Evolutionary conservation across 2,329 filamentous ascomycete species (phyloP).

Genomic region (Remersonia thermophila): DNA sequence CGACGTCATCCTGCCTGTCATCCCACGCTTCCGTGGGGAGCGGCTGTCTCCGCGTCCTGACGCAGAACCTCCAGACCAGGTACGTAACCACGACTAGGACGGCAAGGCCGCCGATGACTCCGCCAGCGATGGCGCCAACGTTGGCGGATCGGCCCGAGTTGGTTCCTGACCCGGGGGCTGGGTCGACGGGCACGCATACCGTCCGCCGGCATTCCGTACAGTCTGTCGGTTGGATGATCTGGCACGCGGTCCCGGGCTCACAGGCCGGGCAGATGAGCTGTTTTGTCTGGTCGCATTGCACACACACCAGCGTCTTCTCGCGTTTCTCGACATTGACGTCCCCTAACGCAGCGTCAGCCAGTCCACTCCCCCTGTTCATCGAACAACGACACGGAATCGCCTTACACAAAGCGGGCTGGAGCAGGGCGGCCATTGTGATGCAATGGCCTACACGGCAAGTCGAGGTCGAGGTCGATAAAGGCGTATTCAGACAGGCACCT

Average conservation of each 20-base stretch:
- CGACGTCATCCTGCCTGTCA: slow-evolving; percentile 42
- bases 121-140: slow-evolving; percentile 78
- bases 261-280: slow-evolving; percentile 35
- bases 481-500: slow-evolving; percentile 1
- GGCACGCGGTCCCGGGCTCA: slow-evolving; percentile 28
- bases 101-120: slow-evolving; percentile 75
- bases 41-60: slow-evolving; percentile 65
- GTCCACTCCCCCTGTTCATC: too few relatives aligned
- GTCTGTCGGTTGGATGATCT: slow-evolving; percentile 31
- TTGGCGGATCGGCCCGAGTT: slow-evolving; percentile 40
- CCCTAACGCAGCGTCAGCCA: slow-evolving; percentile 1
- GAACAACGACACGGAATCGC: too few relatives aligned
- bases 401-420: slow-evolving; percentile 5
- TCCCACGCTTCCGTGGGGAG: slow-evolving; percentile 41
- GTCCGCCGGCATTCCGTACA: slow-evolving; percentile 37
- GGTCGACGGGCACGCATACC: slow-evolving; percentile 27
- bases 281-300: slow-evolving; percentile 28
- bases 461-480: neutral
- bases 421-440: slow-evolving; percentile 8
- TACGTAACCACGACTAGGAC: slow-evolving; percentile 64
- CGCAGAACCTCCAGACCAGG: slow-evolving; percentile 75
- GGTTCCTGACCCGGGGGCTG: slow-evolving; percentile 9
- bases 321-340: slow-evolving; percentile 9
- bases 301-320: slow-evolving; percentile 29
- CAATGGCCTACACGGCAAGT: neutral